Base-by-base conservation (phyloP, 805 yeast genomes). In the Candida andamanensis region DNA sequence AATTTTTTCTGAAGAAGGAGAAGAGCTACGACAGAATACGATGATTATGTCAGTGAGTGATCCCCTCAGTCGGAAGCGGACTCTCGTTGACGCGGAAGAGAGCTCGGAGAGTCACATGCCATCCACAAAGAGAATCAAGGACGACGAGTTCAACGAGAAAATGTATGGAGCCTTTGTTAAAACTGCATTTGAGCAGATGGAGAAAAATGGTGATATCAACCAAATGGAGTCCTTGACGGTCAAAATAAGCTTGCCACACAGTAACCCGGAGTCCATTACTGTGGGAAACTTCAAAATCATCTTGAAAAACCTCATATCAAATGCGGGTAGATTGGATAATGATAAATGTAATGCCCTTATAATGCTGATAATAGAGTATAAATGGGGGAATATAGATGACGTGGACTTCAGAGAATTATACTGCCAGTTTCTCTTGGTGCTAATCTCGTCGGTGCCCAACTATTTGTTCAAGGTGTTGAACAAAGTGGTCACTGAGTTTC, bases 391-490 rank as follows among this genome's bases (percentile, higher is more conserved):
- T 5, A 26, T 38, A 4, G 18, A 36, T 11, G 39, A 38, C n/a
- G 28, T 26, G 6, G 46, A 46, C 4, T 30, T 41, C 11, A 44
- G 41, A 4, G 49, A 41, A 13, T 26, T 41, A 6, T 87, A 83
- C 56, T 70, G 80, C 28, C 79, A 76, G 26, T 92, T 92, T 54
- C 60, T 85, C 28, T 70, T 77, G 27, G 84, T 89, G 17, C 67
- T 90, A 32, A 84, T 89, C 23, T 81, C 95, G 3, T 82, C 90
- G 28, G 69, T 80, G 39, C 97, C 97, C 6, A 85, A 79, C 54
- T 90, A 95, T 85, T 78, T 92, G 76, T 72, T 75, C 41, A 94
- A 85, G 37, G 85, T 90, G n/a, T 78, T 84, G 14, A 63, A 69
- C 38, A 72, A 74, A 36, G 56, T 90, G n/a, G 71, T 87, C 8